phyloP scores from a whole-genome alignment of 805 yeast species.

The Cyberlindnera lachancei region DNA sequence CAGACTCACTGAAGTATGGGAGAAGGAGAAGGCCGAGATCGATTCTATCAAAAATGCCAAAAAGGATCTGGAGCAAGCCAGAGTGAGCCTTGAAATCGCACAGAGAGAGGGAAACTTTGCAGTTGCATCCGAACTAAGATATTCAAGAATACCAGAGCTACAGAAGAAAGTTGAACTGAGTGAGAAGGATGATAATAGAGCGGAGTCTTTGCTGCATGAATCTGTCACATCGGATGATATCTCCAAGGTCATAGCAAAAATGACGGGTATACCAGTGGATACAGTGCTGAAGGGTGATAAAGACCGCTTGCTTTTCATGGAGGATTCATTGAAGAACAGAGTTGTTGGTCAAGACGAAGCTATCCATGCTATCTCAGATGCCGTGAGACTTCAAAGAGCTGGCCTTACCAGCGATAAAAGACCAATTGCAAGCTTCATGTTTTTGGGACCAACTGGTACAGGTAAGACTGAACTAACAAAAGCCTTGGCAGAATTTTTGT shows the following conservation, averaged over 20 bases:
- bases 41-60: conserved; percentile 75
- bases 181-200: conserved; percentile 26
- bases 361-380: conserved; percentile 80
- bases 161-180: conserved; percentile 49
- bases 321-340: conserved; percentile 60
- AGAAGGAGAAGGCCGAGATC: conserved; percentile 66
- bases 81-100: conserved; percentile 71
- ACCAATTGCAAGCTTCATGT: conserved; percentile 95
- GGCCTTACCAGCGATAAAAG: conserved; percentile 91
- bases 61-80: conserved; percentile 76
- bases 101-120: conserved; percentile 84
- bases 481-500: conserved; percentile 83
- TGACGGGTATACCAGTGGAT: conserved; percentile 94
- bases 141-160: conserved; percentile 76
- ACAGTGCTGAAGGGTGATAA: conserved; percentile 91
- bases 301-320: conserved; percentile 86
- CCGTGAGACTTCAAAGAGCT: conserved; percentile 93
- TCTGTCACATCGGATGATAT: conserved; percentile 92
- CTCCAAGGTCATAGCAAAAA: conserved; percentile 82
- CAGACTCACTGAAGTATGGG: conserved; percentile 81
- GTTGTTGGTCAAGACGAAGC: conserved; percentile 98
- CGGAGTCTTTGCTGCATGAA: conserved; percentile 59
- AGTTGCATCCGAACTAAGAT: conserved; percentile 82
- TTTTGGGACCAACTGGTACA: conserved; percentile 97
- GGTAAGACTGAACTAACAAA: conserved; percentile 97